Evolutionary conservation across 2,329 filamentous ascomycete species (phyloP).

Genomic region (Chaetomium sp.): DNA sequence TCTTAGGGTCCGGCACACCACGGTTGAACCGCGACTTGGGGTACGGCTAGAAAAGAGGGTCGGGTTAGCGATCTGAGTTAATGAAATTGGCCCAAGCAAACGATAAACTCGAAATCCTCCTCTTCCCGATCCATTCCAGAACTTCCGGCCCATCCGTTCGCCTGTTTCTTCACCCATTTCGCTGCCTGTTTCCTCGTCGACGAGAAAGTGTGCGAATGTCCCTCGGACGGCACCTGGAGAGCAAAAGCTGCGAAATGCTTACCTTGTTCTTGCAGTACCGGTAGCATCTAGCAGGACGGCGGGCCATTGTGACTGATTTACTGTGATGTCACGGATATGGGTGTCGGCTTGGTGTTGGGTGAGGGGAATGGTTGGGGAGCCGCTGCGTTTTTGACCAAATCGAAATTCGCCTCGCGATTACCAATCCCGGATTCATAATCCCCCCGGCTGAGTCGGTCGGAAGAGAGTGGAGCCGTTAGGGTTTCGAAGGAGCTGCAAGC

Average conservation of each 20-base stretch:
- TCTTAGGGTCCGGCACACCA: constrained; percentile 85
- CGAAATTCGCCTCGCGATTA: constrained; percentile 35
- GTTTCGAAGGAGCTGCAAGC: constrained; percentile 32
- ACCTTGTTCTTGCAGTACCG: constrained; percentile 99
- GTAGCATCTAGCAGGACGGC: constrained; percentile 99
- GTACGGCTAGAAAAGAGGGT: constrained; percentile 73
- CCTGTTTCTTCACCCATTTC: constrained; percentile 1
- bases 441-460: constrained; percentile 33
- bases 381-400: constrained; percentile 40
- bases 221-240: neutral
- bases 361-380: constrained; percentile 35
- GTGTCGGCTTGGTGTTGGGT: constrained; percentile 45
- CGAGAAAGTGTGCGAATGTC: constrained; percentile 1
- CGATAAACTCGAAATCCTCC: constrained; percentile 14
- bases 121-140: constrained; percentile 14
- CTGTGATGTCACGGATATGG: constrained; percentile 49
- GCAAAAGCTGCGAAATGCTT: constrained; percentile 47
- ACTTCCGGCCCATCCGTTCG: constrained; percentile 5
- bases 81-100: neutral
- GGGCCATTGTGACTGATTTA: constrained; percentile 90
- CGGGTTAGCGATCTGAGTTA: constrained; percentile 56
- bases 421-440: constrained; percentile 58
- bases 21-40: constrained; percentile 99
- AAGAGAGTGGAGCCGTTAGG: constrained; percentile 44
- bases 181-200: neutral